Conservation (phyloP, 805 yeast genomes). For the Metschnikowia noctiluminum region DNA sequence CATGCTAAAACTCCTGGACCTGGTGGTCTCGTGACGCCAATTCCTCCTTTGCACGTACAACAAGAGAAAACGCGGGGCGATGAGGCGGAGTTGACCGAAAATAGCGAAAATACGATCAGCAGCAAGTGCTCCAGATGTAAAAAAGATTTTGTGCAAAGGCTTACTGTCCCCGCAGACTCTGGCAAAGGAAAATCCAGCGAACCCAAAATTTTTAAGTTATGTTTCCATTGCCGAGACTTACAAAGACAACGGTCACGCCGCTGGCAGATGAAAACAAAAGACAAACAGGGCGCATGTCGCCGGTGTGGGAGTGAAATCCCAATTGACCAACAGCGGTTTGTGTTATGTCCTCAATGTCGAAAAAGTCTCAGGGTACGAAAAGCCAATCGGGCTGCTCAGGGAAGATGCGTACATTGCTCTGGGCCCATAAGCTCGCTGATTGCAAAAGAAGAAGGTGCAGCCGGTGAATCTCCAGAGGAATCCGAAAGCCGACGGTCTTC, state of each 20-base stretch:
- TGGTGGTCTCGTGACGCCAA: conserved; percentile 26
- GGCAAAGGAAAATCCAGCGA: conserved; percentile 31
- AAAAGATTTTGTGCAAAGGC: conserved; percentile 50
- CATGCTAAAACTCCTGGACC: conserved; percentile 12
- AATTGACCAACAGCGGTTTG: conserved; percentile 48
- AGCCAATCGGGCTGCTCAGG: conserved; percentile 56
- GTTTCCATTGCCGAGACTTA: conserved; percentile 61
- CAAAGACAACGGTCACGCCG: conserved; percentile 61
- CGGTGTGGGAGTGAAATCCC: conserved; percentile 60
- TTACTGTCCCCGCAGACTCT: conserved; percentile 29
- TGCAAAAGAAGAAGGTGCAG: conserved; percentile 25
- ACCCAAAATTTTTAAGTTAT: conserved; percentile 49
- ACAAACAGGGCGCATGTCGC: conserved; percentile 59
- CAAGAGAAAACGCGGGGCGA: conserved; percentile 30
- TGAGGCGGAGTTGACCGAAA: conserved; percentile 5
- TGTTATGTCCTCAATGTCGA: conserved; percentile 60
- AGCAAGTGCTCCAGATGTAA: conserved; percentile 55
- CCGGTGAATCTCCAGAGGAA: conserved; percentile 15
- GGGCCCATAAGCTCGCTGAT: conserved; percentile 49
- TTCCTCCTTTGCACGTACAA: conserved; percentile 44
- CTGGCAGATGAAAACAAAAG: conserved; percentile 62
- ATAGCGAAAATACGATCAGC: conserved; percentile 10
- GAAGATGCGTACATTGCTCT: conserved; percentile 66
- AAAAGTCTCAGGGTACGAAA: conserved; percentile 52
- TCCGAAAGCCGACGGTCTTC: conserved; percentile 19